Evolutionary conservation across 2,329 filamentous ascomycete genomes (phyloP).

Genomic region (Calycina herbarum): DNA sequence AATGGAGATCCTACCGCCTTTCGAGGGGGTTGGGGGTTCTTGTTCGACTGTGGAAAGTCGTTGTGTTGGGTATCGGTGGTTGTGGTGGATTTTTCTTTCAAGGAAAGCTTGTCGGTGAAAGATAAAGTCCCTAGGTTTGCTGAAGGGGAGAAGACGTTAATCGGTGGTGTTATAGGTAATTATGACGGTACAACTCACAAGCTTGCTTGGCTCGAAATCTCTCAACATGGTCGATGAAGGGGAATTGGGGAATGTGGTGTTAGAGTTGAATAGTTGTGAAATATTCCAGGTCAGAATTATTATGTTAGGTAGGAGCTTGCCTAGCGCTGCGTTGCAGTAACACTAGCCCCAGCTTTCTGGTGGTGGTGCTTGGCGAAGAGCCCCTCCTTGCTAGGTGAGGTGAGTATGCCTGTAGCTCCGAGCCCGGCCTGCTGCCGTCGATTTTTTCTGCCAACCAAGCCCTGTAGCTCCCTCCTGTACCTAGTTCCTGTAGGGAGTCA

Average conservation of each 20-base stretch:
- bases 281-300: background rate
- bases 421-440: background rate
- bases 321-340: background rate
- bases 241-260: background rate
- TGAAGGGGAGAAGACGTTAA: constrained; percentile 16
- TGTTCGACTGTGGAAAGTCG: constrained; percentile 11
- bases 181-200: background rate
- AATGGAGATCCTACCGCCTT: constrained; percentile 20
- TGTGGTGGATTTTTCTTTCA: background rate
- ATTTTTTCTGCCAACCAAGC: background rate
- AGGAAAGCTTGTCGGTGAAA: constrained; percentile 12
- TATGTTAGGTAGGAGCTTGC: background rate
- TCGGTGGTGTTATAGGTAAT: background rate
- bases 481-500: background rate
- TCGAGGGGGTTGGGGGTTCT: constrained; percentile 10
- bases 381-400: background rate
- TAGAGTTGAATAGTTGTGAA: constrained; percentile 7
- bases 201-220: constrained; percentile 24
- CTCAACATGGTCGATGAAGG: constrained; percentile 21
- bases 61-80: background rate
- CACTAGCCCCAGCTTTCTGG: background rate
- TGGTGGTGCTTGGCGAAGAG: constrained; percentile 1
- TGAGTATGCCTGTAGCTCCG: background rate
- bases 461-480: background rate
- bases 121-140: constrained; percentile 6